Evolutionary conservation across 2,329 filamentous ascomycete species (phyloP), one percentile per base, ranked within the genome.

Genomic region (Fusarium sp.): DNA sequence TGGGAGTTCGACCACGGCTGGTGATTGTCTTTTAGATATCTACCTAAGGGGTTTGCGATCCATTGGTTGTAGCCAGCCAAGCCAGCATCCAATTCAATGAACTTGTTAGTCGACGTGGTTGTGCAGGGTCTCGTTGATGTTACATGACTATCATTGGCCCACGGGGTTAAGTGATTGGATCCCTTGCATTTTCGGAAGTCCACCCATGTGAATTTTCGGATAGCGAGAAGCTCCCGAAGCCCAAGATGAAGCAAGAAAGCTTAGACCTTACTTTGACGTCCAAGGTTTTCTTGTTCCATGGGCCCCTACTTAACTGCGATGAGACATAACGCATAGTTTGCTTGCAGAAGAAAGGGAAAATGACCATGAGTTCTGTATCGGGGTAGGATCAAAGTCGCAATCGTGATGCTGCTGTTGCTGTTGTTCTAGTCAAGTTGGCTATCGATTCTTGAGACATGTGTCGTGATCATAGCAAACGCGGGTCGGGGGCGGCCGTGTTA

Each of bases 111-210:
- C 28, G 61, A 50, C 20, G 28, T 39, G 26, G 38, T 34, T 60
- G 32, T 28, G 34, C 44, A 34, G 41, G 38, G 41, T 13, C 28
- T 55, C 41, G 44, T 18, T 26, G 41, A 62, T 57, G 34, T 57
- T 64, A 52, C 42, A 63, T 36, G 55, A 60, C 52, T 55, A 41
- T 73, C 50, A 57, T 60, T 60, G 68, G 58, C 67, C 68, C 72
- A 74, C 72, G 72, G 30, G 72, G 63, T 34, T 47, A 34, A 69
- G 54, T 75, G 72, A 74, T 74, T 74, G 72, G 72, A 69, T 62
- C 42, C 58, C 67, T 72, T 54, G 54, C 58, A 39, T 56, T 74
- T 74, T 59, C 58, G 39, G 34, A 47, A 55, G 59, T 26, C 41
- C 51, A 38, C 52, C 61, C 67, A 45, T 59, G 47, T n/a, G 54